Evolutionary conservation across 345 rosid genomes (phyloP), one percentile per base, ranked within the genome.

Genomic region (Citrus australasica): DNA sequence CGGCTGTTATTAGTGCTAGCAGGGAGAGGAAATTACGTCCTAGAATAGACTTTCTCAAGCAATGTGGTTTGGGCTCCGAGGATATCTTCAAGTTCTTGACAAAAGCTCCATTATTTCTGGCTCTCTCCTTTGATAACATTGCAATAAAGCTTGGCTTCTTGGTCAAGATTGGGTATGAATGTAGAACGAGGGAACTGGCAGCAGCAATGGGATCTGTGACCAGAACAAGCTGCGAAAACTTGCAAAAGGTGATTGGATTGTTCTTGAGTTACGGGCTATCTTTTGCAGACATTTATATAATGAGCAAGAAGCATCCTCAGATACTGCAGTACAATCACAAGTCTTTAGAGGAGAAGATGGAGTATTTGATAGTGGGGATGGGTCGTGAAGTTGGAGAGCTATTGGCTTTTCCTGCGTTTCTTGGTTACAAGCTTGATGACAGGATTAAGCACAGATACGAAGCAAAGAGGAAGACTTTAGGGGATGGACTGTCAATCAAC

Each of bases 251-350:
- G 30, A 85, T 92, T 35, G 91, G 77, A 22, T 78, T 92, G 60
- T 94, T 89, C 84, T 83, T 85, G 76, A 86, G 89, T 55, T 92
- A 85, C 7, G 86, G 93, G 19, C 87, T 92, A 37, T 90, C 91
- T 16, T 83, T 65, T n/a, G 80, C 71, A 63, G 95, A 92, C 76
- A 86, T 89, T 74, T 79, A 80, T 72, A 78, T 79, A 78, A 92
- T 92, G 97, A 88, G 96, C 87, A 91, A 86, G 84, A 92, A 89
- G 86, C 97, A 92, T 68, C 98, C 97, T 77, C 96, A 87, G 61
- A 79, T 91, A 66, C 80, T 94, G 80, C 94, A 91, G 83, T 94
- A 90, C 79, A 88, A 80, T 55, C 84, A 83, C 37, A 55, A 53
- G 51, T 86, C 95, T 21, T 83, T 92, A 75, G 88, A 82, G 79